A percentile compares a stretch with the other conserved stretches of the same genome.
Evolutionary conservation across 139 green algal genomes (phyloP).

Genomic region (Astrephomene gubernaculifera): DNA sequence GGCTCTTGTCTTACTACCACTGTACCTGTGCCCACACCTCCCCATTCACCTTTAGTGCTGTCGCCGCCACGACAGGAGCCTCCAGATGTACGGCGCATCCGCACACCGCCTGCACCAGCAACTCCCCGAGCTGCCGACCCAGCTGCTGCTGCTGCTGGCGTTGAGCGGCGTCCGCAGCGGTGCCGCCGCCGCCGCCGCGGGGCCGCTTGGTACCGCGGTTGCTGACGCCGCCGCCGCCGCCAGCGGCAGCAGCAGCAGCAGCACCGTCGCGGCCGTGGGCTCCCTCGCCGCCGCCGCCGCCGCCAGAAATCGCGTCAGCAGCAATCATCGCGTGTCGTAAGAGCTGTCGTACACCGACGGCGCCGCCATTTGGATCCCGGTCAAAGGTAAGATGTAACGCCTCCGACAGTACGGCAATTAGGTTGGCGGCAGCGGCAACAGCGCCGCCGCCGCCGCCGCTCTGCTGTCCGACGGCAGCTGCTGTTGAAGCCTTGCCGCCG

Average conservation of each 20-base stretch:
- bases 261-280: not conserved
- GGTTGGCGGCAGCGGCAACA: not conserved
- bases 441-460: no score
- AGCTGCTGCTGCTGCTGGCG: not conserved
- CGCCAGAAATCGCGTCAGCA: not conserved
- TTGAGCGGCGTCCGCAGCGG: not conserved
- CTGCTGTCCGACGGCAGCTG: not conserved
- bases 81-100: not conserved
- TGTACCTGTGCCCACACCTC: no score
- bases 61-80: not conserved
- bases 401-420: not conserved
- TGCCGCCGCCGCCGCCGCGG: not conserved
- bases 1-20: no score
- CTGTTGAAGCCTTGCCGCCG: not conserved
- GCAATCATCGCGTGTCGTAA: not conserved
- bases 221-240: not conserved
- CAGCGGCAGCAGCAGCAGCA: not conserved
- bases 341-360: not conserved
- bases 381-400: not conserved
- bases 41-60: slow-evolving; percentile 6
- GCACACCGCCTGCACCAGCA: slow-evolving; percentile 24
- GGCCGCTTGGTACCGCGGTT: not conserved
- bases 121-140: not conserved
- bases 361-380: not conserved
- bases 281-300: no score